These are phyloP conservation scores for Apiotrichum brassicae DNA, from an alignment of 1,284 basidiomycete genomes.

Conservation along the genomic window DNA sequence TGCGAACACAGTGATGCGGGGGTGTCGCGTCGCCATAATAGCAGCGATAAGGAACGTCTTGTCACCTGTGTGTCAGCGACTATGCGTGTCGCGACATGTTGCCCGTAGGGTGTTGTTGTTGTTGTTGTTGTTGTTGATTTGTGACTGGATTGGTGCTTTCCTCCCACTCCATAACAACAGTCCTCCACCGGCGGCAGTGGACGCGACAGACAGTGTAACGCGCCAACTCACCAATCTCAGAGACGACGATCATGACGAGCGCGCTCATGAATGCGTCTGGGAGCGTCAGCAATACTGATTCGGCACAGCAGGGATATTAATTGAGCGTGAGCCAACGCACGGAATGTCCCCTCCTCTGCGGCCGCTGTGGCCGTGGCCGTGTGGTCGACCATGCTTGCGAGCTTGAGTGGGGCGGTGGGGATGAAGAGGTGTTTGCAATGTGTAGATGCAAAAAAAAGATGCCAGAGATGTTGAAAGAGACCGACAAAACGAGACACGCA, in stretches of 20 bases:
- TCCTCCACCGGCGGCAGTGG: no score
- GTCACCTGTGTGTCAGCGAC: slow-evolving; percentile 58
- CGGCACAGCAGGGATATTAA: no score
- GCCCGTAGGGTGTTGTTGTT: no score
- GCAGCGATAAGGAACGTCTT: slow-evolving; percentile 97
- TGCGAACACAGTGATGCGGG: slow-evolving; percentile 74
- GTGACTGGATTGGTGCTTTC: no score
- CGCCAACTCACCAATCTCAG: slow-evolving; percentile 60
- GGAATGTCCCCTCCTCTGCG: slow-evolving; percentile 7
- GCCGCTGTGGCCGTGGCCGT: background rate
- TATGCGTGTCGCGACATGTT: background rate
- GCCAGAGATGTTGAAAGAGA: no score
- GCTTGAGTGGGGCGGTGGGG: background rate
- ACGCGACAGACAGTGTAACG: no score
- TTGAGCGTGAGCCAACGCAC: slow-evolving; percentile 11
- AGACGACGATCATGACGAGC: slow-evolving; percentile 81
- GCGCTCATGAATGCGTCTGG: slow-evolving; percentile 60
- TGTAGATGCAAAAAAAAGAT: no score
- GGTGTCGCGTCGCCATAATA: slow-evolving; percentile 92
- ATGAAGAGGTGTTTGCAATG: background rate
- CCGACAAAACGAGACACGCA: no score
- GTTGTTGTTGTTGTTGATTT: no score
- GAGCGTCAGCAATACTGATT: no score
- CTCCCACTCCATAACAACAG: no score
- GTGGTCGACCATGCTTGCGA: slow-evolving; percentile 5